These are phyloP conservation scores for Dendrobium catenatum DNA, from an alignment of 106 monocot species.

Conservation along the genomic window DNA sequence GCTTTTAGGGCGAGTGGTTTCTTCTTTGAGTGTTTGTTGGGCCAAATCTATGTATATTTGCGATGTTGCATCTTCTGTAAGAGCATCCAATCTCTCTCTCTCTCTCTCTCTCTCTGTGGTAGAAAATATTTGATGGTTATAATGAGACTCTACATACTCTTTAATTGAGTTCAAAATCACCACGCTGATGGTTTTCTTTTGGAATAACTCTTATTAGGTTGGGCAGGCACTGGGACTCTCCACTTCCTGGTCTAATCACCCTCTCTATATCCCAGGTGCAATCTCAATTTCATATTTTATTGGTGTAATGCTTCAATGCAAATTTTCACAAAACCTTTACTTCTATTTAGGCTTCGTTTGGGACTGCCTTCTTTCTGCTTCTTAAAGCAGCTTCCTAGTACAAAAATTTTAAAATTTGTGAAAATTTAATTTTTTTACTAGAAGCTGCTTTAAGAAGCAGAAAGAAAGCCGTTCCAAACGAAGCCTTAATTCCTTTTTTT, in stretches of 20 bases:
- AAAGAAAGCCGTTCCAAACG: too few species aligned
- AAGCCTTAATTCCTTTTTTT: neutral
- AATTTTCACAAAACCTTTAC: neutral
- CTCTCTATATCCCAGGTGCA: constrained; percentile 64
- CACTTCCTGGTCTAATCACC: constrained; percentile 83
- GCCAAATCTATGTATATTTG: neutral
- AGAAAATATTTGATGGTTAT: neutral
- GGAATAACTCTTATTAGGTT: constrained; percentile 31
- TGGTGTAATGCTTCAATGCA: neutral
- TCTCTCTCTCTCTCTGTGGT: neutral
- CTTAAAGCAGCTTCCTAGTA: too few species aligned
- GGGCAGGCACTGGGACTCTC: constrained; percentile 85
- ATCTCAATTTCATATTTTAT: neutral
- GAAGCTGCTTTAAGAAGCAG: too few species aligned
- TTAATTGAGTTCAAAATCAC: neutral
- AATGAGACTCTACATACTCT: neutral
- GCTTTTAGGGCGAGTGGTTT: neutral
- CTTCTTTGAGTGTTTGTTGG: neutral
- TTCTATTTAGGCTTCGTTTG: neutral
- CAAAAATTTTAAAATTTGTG: too few species aligned
- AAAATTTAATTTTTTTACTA: too few species aligned
- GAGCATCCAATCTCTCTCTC: neutral
- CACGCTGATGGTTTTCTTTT: neutral
- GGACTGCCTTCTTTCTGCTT: too few species aligned
- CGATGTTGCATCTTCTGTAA: neutral